phyloP scores from a whole-genome alignment of 129 eudicot genomes.

The Glebionis coronaria region DNA sequence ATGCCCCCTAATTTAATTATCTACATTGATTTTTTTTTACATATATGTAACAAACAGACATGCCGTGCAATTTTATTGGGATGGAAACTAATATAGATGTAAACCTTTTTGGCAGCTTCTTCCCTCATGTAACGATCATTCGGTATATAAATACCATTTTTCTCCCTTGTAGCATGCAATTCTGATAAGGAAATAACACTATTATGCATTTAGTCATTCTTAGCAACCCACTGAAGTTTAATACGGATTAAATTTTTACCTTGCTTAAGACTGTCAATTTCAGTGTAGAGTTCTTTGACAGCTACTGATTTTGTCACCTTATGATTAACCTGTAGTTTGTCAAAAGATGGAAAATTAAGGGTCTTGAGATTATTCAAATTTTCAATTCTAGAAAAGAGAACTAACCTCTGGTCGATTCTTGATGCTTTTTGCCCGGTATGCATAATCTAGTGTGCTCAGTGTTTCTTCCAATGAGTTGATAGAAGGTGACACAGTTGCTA shows the following conservation, averaged over 20 bases:
- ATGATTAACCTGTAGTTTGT: conserved; percentile 45
- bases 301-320: conserved; percentile 49
- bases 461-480: conserved; percentile 54
- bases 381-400: not conserved
- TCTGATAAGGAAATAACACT: conserved; percentile 25
- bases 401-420: conserved; percentile 70
- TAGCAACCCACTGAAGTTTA: not conserved
- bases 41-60: not conserved
- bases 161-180: conserved; percentile 63
- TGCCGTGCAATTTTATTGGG: not conserved
- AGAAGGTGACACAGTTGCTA: conserved; percentile 61
- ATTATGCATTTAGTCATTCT: not conserved
- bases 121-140: conserved; percentile 46
- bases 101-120: conserved; percentile 61
- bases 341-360: not conserved
- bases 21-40: not conserved
- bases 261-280: conserved; percentile 57
- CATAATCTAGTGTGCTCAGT: conserved; percentile 56
- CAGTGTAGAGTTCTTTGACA: conserved; percentile 50
- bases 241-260: conserved; percentile 27
- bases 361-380: not conserved
- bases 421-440: conserved; percentile 62
- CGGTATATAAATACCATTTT: conserved; percentile 58
- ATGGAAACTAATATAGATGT: not conserved
- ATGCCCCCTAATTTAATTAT: not conserved